These are phyloP conservation scores for Aspergillus pseudoterreus DNA, from an alignment of 2,329 filamentous ascomycete species.

Conservation along the genomic window DNA sequence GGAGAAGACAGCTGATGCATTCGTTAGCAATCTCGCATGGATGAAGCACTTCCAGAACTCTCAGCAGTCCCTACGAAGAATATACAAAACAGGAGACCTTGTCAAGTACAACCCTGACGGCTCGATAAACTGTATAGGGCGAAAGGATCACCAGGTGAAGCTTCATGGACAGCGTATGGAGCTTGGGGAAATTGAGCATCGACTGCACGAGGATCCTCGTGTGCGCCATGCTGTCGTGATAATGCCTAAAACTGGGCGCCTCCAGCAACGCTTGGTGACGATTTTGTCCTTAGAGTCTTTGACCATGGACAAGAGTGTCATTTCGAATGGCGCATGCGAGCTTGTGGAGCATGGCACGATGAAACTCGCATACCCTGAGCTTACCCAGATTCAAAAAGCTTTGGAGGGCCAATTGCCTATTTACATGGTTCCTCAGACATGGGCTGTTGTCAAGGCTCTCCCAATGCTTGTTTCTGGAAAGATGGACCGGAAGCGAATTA, in stretches of 20 bases:
- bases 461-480: conserved; percentile 37
- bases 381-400: conserved; percentile 34
- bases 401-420: conserved; percentile 42
- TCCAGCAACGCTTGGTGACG: conserved; percentile 44
- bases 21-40: conserved; percentile 28
- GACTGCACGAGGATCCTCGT: conserved; percentile 28
- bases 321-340: conserved; percentile 28
- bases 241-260: conserved; percentile 40
- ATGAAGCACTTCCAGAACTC: conserved; percentile 8
- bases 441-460: conserved; percentile 38
- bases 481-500: conserved; percentile 38
- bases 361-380: conserved; percentile 21
- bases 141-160: conserved; percentile 66
- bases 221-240: conserved; percentile 42
- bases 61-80: conserved; percentile 12
- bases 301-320: conserved; percentile 19
- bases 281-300: conserved; percentile 38
- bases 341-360: conserved; percentile 26
- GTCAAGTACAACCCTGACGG: conserved; percentile 19
- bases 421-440: conserved; percentile 43
- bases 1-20: conserved; percentile 24
- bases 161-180: conserved; percentile 64
- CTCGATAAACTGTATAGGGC: conserved; percentile 31
- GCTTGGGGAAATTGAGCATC: conserved; percentile 48
- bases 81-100: conserved; percentile 28